phyloP scores from a whole-genome alignment of 805 yeast species.

The Priceomyces medius region DNA sequence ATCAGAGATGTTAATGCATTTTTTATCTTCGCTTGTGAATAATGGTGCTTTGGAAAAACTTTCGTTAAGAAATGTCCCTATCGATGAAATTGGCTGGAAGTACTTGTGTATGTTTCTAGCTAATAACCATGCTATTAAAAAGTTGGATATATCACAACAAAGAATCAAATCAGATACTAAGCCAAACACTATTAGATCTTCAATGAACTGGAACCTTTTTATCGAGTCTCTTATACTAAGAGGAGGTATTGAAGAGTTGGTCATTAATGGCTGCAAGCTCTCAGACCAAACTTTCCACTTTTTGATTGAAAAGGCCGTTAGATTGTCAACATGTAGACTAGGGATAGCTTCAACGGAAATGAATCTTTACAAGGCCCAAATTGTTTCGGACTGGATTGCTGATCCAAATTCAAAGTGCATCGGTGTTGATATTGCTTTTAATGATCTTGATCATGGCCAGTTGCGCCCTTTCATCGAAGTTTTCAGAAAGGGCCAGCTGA shows the following conservation, averaged over 20 bases:
- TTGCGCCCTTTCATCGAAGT: slow-evolving; percentile 46
- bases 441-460: slow-evolving; percentile 49
- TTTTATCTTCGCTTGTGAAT: slow-evolving; percentile 45
- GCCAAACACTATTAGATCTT: slow-evolving; percentile 35
- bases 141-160: slow-evolving; percentile 59
- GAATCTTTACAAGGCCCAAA: slow-evolving; percentile 38
- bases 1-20: slow-evolving; percentile 51
- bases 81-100: slow-evolving; percentile 52
- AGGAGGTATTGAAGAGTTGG: slow-evolving; percentile 59
- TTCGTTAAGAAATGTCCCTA: slow-evolving; percentile 55
- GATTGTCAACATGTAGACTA: slow-evolving; percentile 45
- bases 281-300: slow-evolving; percentile 39
- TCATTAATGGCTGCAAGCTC: slow-evolving; percentile 55
- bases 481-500: slow-evolving; percentile 32
- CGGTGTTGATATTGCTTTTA: slow-evolving; percentile 57
- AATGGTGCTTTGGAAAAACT: slow-evolving; percentile 49
- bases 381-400: slow-evolving; percentile 50
- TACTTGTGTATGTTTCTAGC: slow-evolving; percentile 49
- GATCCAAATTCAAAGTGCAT: slow-evolving; percentile 44
- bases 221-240: slow-evolving; percentile 40
- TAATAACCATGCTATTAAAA: slow-evolving; percentile 42
- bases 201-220: slow-evolving; percentile 55
- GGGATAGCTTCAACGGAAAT: slow-evolving; percentile 56
- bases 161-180: slow-evolving; percentile 47
- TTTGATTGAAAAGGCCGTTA: slow-evolving; percentile 42